Evolutionary conservation across 345 rosid genomes (phyloP), one percentile per base, ranked within the genome.

Genomic region (Gossypium raimondii): DNA sequence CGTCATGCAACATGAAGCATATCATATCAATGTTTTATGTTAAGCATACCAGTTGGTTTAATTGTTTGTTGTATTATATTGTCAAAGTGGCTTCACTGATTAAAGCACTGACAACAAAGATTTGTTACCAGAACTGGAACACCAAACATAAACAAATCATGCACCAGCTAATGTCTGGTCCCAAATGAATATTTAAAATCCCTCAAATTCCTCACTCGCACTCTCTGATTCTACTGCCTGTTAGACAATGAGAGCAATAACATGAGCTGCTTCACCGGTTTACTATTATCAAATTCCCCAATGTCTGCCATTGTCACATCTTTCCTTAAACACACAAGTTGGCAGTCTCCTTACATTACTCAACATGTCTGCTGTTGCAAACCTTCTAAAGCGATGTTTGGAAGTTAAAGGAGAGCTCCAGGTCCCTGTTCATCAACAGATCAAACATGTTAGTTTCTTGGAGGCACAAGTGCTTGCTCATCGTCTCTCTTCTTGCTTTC

Each of bases 241-340:
- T n/a, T 61, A 81, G 77, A 75, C 60, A 64, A 74, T 56, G 72
- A 76, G 47, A 75, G 73, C 82, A 77, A 79, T 74, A 70, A 34
- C 73, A 73, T 73, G 80, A 82, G 78, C 73, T 72, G 63, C 75
- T 78, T 17, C 29, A 77, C 66, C 57, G 72, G 58, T 78, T 75
- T 75, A 53, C 77, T 78, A 82, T 81, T 82, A 87, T 88, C 75
- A 87, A 82, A 78, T 81, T 63, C 60, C 66, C 67, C 81, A 13
- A 81, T 92, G 97, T 94, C 97, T 88, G 93, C 91, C 93, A 87
- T 75, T 86, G 84, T 68, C 71, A 80, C 78, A 85, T 53, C 92
- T 90, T 90, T 92, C 80, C 86, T 82, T 83, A 72, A 82, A 85
- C 88, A 88, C 73, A 84, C 96, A 61, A 89, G 88, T 82, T 90